Evolutionary conservation across 805 yeast species (phyloP), one percentile per base, ranked within the genome.

Genomic region (Lachancea waltii): DNA sequence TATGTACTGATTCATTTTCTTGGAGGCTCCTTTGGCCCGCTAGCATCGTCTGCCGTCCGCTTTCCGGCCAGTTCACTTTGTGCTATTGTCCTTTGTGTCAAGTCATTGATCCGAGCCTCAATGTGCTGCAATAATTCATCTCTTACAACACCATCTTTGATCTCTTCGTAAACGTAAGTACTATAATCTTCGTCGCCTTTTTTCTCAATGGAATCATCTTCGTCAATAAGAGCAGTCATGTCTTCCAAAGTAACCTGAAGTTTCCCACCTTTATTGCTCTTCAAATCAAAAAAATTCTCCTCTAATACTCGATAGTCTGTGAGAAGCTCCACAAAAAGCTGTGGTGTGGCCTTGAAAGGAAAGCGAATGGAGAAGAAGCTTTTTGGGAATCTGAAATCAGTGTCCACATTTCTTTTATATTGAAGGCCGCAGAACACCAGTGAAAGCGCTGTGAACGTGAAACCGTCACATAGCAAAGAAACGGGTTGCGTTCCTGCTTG

Each of bases 401-500:
- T 21, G 26, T 60, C 60, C n/a, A 47, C 46, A 3, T 36, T 35
- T 17, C 51, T 51, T 35, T 52, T 54, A 39, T 54, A 60, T 35
- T 54, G 58, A 8, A 52, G 33, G 3, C 64, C 64, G 26, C 61
- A 50, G 37, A 50, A 61, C 21, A 61, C 36, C 15, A 61, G 40
- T 3, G 63, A 37, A 26, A 56, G 40, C 7, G 51, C 57, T 5
- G 60, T 48, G 31, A 60, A 55, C 4, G 56, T 47, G 29, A 48
- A 49, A 3, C 65, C 64, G 43, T 56, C 61, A 36, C 61, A 56
- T 19, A 60, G 42, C 25, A 61, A 32, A 3, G 64, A 57, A 7
- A 59, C 54, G 0, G 65, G 65, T 38, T 61, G 65, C 7, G 65
- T 60, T 7, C 55, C 58, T 4, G 64, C 60, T 32, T 61, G 64